Evolutionary conservation across 2,329 filamentous ascomycete species (phyloP).

Genomic region (Exophiala oligosperma): DNA sequence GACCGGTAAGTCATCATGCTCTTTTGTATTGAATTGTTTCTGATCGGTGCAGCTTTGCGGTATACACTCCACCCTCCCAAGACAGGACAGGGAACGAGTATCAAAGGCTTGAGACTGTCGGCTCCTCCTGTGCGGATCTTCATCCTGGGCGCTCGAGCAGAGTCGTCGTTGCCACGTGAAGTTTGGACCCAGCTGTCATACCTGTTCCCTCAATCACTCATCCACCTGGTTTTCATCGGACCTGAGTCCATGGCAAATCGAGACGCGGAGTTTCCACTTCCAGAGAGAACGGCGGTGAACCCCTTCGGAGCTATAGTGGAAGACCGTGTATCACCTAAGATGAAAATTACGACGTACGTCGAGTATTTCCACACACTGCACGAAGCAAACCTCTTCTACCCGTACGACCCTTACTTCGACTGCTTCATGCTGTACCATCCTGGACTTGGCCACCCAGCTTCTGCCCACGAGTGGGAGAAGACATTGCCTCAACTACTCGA

Average conservation of each 20-base stretch:
- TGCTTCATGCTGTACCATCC: constrained; percentile 97
- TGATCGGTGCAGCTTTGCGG: constrained; percentile 65
- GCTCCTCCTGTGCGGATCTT: constrained; percentile 90
- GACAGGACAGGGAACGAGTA: constrained; percentile 72
- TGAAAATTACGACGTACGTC: constrained; percentile 97
- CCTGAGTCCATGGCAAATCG: constrained; percentile 95
- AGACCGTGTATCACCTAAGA: constrained; percentile 78
- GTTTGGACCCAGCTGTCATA: constrained; percentile 94
- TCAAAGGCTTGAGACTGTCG: constrained; percentile 73
- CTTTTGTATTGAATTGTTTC: constrained; percentile 12
- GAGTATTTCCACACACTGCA: constrained; percentile 98
- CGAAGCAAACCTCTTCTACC: constrained; percentile 83
- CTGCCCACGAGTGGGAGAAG: constrained; percentile 89
- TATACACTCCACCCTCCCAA: constrained; percentile 90
- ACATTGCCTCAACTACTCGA: constrained; percentile 87
- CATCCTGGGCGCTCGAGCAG: constrained; percentile 90
- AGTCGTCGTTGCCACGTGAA: constrained; percentile 90
- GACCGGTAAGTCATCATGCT: constrained; percentile 64
- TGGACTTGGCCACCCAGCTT: constrained; percentile 89
- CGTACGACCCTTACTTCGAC: constrained; percentile 98
- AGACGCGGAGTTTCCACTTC: constrained; percentile 87
- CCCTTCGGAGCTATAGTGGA: constrained; percentile 94
- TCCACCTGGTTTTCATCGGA: constrained; percentile 92
- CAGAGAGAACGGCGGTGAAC: constrained; percentile 78
- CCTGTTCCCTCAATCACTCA: constrained; percentile 86